Base-by-base conservation (phyloP, 176 grass and related monocot genomes). In the Carex myosuroides region DNA sequence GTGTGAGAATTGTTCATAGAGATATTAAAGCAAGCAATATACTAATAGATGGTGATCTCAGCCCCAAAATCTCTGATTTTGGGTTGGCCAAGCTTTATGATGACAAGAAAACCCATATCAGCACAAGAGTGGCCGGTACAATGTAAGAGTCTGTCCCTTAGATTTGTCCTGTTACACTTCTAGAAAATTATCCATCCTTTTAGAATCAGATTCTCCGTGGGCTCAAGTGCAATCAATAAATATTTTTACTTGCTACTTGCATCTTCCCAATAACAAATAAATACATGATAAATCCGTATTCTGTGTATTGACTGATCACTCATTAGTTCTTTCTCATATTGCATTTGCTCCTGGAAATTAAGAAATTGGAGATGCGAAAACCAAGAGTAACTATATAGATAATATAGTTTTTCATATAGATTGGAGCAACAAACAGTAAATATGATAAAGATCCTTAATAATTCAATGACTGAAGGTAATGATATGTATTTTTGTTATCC, bases 11-110 rank as follows among this genome's bases (percentile, higher is more conserved):
- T 16, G 91, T 97, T 69, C 94, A 97, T 76, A 90, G 94, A 82
- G 94, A 97, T 61, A 92, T 97, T 60, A 97, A 97, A 72, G 90
- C 94, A 53, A 94, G 94, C 44, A 97, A 97, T 89, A 82, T 97
- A 50, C 86, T 97, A 14, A 86, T 97, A 68, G 94, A 97, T 33
- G 13, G 74, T 3, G 82, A 92, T 65, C 88, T 94, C 64, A 97
- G 80, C 64, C 94, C 94, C 62, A 97, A 97, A 86, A 97, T 94
- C 82, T 97, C 94, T 0, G 94, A 97, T 86, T 97, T 97, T 13
- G 94, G 94, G 26, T 87, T 97, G 0, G 94, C 94, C 9, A 97
- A 92, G 79, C 94, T 97, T 82, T 97, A 94, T 60, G 94, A 97
- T 89, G 89, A 97, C 26, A 87, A 86, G 56, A 91, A 89, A 79